Base-by-base conservation (phyloP, 1,284 basidiomycete genomes). In the Microbotryum saponariae region DNA sequence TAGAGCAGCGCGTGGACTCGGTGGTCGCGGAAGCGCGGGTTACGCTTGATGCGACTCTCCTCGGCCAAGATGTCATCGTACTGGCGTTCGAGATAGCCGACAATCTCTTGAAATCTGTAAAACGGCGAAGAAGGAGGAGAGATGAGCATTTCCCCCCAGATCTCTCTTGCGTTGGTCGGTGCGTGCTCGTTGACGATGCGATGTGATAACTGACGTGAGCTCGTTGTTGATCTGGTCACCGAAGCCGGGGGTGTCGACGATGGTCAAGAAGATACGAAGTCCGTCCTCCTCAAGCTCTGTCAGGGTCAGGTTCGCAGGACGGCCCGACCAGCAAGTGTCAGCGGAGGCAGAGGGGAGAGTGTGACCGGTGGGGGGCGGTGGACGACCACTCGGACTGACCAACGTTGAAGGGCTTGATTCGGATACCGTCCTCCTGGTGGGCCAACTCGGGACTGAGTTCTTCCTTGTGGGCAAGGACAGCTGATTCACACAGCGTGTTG, bases 151-250 rank as follows among this genome's bases (percentile, higher is more conserved):
- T 27, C 21, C 16, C 16, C 23, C 45, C 44, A 25, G 44, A 33
- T 20, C 23, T 12, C 46, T 14, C 3, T 16, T 3, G 27, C 7
- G 3, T 5, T 42, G 37, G 37, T 42, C 37, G 5, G 4, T 42
- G 37, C 37, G 37, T 42, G 46, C 12, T 14, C n/a, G n/a, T 5
- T 7, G 42, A 20, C 6, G 6, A 14, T 49, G 20, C 9, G 21
- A 12, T 21, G 21, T 8, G 16, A 29, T 18, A 23, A 83, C 91
- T 75, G 77, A 94, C 91, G 89, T 87, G 76, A 91, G 91, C 79
- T 97, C 93, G 74, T 98, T 98, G 81, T 99, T 91, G 74, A 98
- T 94, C 76, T 94, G 94, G 79, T 97, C 93, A 55, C 94, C 96
- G 72, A 98, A 98, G 54, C 96, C 96, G 60, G 96, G 96, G 1